Base-by-base conservation (phyloP, 371 early-diverging fungal species). In the Haplosporangium sp. region DNA sequence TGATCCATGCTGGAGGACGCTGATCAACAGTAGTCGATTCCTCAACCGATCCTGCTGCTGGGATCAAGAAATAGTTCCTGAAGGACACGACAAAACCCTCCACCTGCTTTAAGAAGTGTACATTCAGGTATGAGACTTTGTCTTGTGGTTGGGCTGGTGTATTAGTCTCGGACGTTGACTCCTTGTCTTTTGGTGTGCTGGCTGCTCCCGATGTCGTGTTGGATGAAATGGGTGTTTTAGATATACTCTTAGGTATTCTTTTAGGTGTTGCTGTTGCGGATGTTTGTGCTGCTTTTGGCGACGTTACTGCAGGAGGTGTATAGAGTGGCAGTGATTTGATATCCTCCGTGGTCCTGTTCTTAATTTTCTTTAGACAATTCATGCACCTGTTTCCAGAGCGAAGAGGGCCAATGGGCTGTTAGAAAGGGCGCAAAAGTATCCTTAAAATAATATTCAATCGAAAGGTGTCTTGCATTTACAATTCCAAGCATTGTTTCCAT, bases 401-500 rank as follows among this genome's bases (percentile, higher is more conserved):
- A n/a, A n/a, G n/a, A n/a, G n/a, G n/a, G n/a, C n/a, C n/a, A n/a
- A n/a, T n/a, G n/a, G n/a, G n/a, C n/a, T n/a, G n/a, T n/a, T n/a
- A n/a, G n/a, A n/a, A n/a, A n/a, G n/a, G n/a, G n/a, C n/a, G n/a
- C n/a, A n/a, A n/a, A n/a, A n/a, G n/a, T n/a, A n/a, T n/a, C n/a
- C n/a, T n/a, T n/a, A n/a, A n/a, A n/a, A n/a, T n/a, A n/a, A n/a
- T n/a, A n/a, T n/a, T n/a, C n/a, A n/a, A n/a, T n/a, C n/a, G n/a
- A n/a, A n/a, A n/a, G n/a, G n/a, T n/a, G n/a, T n/a, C n/a, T n/a
- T n/a, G n/a, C n/a, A 67, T 81, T 80, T 83, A 87, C 86, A 87
- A 67, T 16, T 83, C 67, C 38, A 90, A 58, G 55, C 87, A 89
- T 58, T 86, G 76, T 53, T 76, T 82, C 81, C 82, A 84, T 38